Base-by-base conservation (phyloP, 2,329 filamentous ascomycete genomes). In the Exophiala dermatitidis region DNA sequence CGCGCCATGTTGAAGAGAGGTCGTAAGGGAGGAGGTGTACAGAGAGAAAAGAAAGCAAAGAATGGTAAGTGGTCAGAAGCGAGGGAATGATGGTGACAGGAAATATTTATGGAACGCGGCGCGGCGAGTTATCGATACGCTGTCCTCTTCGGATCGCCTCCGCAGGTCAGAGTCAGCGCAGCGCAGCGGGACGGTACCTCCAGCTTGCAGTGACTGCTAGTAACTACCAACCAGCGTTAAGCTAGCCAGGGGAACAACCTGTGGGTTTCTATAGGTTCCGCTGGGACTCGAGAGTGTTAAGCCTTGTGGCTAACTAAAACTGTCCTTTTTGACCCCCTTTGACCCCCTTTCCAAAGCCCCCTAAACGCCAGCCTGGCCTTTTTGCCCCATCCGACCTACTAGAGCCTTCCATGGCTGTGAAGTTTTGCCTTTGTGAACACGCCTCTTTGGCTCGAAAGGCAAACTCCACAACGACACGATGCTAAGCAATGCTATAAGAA, bases 1-100 rank as follows among this genome's bases (percentile, higher is more conserved):
- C 58, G 53, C 56, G 60, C 59, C 59, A 63, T 61, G 48, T 50
- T 59, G 50, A 45, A 48, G n/a, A 19, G 26, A 32, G 49, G 49
- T 56, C 49, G 28, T 46, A n/a, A 31, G 26, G 12, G 45, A 43
- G 32, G 34, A 12, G 7, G 12, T 6, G 10, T 34, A 10, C 10
- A 41, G 38, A 47, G 46, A 30, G 48, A 38, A 30, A 38, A 33
- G 40, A 42, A 49, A 48, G 32, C 26, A 52, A 52, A 43, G 31
- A 29, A 50, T 42, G 34, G 32, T 30, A 36, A n/a, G 5, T 52
- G 28, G 41, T 43, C 32, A 29, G 48, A 47, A 53, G 34, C 12
- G 34, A 48, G 34, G 46, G 32, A 46, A 34, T 40, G 37, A 44
- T 48, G 52, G 51, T 36, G 37, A 38, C 42, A 28, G 51, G 51